Evolutionary conservation across 306 rosid genomes (phyloP), one percentile per base, ranked within the genome.

Genomic region (Quercus engelmannii): DNA sequence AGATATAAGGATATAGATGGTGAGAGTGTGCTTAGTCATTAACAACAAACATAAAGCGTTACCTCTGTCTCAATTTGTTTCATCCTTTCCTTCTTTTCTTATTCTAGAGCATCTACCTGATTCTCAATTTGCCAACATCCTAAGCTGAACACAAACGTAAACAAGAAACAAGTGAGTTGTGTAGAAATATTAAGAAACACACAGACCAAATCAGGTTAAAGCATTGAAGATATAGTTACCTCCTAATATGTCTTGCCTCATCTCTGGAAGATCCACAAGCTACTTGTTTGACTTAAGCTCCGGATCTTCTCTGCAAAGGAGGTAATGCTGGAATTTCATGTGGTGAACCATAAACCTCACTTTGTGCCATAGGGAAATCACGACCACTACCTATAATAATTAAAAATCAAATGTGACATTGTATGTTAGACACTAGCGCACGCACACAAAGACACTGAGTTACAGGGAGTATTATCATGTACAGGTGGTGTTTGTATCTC

Each of bases 91-190:
- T 80, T 89, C 90, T 74, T 89, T 89, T 80, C 88, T 83, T 68
- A 90, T 83, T 82, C 92, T 86, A 3, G 92, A 89, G 77, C 92
- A 90, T 84, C 92, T 84, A 21, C 90, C 90, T 65, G 92, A 89
- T 83, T 89, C 92, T 69, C 92, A 80, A 78, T 89, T 89, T 9
- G 92, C 86, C 59, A 84, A 64, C 92, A 86, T 89, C 88, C 92
- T 89, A 79, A 77, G 78, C 83, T 76, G 18, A 31, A 77, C 81
- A 79, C 33, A 31, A 31, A 81, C 51, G 63, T 54, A 78, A 41
- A 74, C 23, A 25, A 2, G 23, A 70, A 18, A 43, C 5, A 31
- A 54, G 19, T 35, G 69, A 59, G 71, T 28, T 12, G 58, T 55
- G 31, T n/a, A 58, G 63, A 11, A 31, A 35, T 54, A 62, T 19